phyloP scores from a whole-genome alignment of 192 early-diverging fungal species.

The Anaeromyces robustus region DNA sequence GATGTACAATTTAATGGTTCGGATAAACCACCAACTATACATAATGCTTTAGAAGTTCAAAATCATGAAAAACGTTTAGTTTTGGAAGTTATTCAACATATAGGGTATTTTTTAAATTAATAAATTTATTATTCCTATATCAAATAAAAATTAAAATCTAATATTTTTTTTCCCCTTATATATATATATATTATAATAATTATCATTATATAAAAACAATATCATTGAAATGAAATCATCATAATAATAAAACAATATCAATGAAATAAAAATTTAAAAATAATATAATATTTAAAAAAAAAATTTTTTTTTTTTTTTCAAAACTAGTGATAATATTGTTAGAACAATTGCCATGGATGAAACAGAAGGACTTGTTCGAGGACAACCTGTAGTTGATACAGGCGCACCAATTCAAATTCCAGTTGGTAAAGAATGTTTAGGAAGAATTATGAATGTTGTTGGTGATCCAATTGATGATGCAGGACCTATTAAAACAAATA shows the following conservation, averaged over 20 bases:
- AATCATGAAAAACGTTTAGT: constrained; percentile 68
- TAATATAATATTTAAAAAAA: too few species aligned
- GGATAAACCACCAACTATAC: constrained; percentile 68
- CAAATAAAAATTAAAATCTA: too few species aligned
- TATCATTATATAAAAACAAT: too few species aligned
- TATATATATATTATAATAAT: too few species aligned
- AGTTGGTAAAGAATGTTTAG: constrained; percentile 79
- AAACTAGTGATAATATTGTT: constrained; percentile 74
- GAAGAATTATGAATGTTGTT: constrained; percentile 98
- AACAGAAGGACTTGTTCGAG: constrained; percentile 93
- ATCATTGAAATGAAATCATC: too few species aligned
- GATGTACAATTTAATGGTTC: constrained; percentile 90
- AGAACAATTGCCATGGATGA: constrained; percentile 99
- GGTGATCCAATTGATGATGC: constrained; percentile 97
- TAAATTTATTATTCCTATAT: too few species aligned
- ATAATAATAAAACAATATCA: too few species aligned
- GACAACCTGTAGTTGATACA: constrained; percentile 85
- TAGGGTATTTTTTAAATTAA: too few species aligned
- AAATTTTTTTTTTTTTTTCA: constrained; percentile 1
- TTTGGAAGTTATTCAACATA: constrained; percentile 87
- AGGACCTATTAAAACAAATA: constrained; percentile 87
- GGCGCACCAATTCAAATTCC: constrained; percentile 84
- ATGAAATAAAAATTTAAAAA: too few species aligned
- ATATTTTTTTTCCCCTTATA: too few species aligned
- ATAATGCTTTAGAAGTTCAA: constrained; percentile 92